phyloP scores from a whole-genome alignment of 139 green algal genomes.

The Pleodorina starrii region DNA sequence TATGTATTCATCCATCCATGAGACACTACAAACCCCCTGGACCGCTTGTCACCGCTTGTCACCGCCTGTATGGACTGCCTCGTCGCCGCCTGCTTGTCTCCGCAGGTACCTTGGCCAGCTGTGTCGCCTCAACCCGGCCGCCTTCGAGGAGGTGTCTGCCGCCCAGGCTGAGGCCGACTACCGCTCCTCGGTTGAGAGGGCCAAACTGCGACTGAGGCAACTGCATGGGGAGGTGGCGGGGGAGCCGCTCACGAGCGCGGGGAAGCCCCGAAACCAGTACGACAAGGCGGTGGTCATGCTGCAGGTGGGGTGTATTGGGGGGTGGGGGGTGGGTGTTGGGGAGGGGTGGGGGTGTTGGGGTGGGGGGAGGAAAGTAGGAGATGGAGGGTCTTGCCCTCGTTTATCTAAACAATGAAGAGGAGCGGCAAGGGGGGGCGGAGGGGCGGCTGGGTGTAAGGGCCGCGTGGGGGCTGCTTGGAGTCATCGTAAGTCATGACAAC shows the following conservation, averaged over 20 bases:
- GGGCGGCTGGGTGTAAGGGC: no score
- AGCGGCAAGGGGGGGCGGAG: no score
- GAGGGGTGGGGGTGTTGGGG: neutral
- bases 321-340: neutral
- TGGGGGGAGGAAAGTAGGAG: neutral
- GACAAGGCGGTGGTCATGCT: conserved; percentile 39
- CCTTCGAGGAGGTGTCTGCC: conserved; percentile 39
- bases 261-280: conserved; percentile 41
- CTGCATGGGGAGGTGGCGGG: conserved; percentile 49
- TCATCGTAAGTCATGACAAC: no score
- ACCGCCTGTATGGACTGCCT: no score
- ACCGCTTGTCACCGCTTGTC: no score
- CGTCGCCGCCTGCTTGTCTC: no score
- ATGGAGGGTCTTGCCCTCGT: no score
- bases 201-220: conserved; percentile 44
- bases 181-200: conserved; percentile 25
- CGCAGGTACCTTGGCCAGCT: conserved; percentile 35
- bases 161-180: conserved; percentile 38
- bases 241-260: conserved; percentile 21
- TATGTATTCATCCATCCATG: no score
- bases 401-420: no score
- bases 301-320: conserved; percentile 3
- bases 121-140: conserved; percentile 7
- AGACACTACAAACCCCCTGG: no score
- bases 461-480: no score